Evolutionary conservation across 768 basidiomycete genomes (phyloP).

Genomic region (Cystoderma amianthinum): DNA sequence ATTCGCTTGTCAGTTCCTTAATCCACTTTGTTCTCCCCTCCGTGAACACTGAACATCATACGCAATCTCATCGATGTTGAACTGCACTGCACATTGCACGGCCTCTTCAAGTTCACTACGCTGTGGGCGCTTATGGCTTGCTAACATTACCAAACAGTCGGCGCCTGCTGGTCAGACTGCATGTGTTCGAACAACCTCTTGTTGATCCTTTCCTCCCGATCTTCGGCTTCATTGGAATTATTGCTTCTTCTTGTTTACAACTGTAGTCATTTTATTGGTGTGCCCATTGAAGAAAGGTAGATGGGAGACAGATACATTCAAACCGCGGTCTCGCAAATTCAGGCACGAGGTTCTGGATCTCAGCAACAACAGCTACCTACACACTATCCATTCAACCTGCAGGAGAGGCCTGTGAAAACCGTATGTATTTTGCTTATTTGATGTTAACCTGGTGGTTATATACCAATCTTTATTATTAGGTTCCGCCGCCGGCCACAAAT

Average conservation of each 20-base stretch:
- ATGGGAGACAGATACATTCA: slow-evolving; percentile 4
- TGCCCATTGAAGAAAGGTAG: neutral
- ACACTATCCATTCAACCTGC: neutral
- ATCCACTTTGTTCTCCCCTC: neutral
- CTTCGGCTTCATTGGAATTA: neutral
- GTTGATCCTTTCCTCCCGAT: slow-evolving; percentile 1
- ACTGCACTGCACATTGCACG: neutral
- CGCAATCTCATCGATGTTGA: neutral
- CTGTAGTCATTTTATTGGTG: neutral
- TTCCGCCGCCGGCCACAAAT: slow-evolving; percentile 57
- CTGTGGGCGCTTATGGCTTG: slow-evolving; percentile 1
- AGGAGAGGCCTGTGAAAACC: neutral
- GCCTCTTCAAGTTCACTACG: neutral
- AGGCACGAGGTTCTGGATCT: neutral
- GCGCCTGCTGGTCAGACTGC: neutral
- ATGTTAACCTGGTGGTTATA: neutral
- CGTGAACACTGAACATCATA: neutral
- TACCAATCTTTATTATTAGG: slow-evolving; percentile 30
- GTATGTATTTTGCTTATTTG: neutral
- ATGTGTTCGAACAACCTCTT: neutral
- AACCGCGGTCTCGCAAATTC: slow-evolving; percentile 1
- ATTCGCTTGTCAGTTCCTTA: neutral
- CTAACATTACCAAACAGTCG: slow-evolving; percentile 3
- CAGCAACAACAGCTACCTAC: slow-evolving; percentile 2
- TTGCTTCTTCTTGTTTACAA: neutral